Evolutionary conservation across 2,329 filamentous ascomycete species (phyloP), one percentile per base, ranked within the genome.

Genomic region (Graphilbum sp.): DNA sequence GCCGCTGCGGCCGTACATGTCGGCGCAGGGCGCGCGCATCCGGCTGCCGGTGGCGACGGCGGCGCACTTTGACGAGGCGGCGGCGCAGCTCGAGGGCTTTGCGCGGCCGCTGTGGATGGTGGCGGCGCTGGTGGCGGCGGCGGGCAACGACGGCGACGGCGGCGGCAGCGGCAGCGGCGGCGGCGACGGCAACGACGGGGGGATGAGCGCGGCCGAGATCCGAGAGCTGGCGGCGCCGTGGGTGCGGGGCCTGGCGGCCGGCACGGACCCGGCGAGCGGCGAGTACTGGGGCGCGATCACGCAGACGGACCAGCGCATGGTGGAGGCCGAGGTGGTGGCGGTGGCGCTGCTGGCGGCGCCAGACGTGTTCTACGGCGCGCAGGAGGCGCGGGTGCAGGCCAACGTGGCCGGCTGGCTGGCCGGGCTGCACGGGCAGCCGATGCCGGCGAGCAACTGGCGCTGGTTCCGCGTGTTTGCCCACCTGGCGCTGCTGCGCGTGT

Each of bases 261-360:
- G 58, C 3, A 53, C 52, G 0, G 51, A 61, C 16, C 56, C 55
- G 0, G 31, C 42, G 0, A 46, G 53, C 15, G 30, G 41, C 0
- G 58, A 60, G 21, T 70, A 66, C 42, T 70, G 66, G 66, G 65
- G 64, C 0, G 47, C 53, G 1, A 55, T 69, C 2, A 50, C 53
- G 0, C 47, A 63, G 3, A 53, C 54, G 15, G 64, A 69, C 33
- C 66, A 70, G 44, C 49, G 64, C 2, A 70, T 69, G 66, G 66
- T 70, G 0, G 66, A 70, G 43, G 60, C 63, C 32, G 66, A 70
- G 44, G 61, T 63, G n/a, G 54, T 70, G 3, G 58, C 63, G 0
- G 66, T 62, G 45, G 62, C 63, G 0, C 50, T 70, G 1, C 52
- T 70, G 0, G 48, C 53, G 3, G 59, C 62, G 0, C 63, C 65